Base-by-base conservation (phyloP, 306 rosid genomes). In the Echinosophora koreensis region DNA sequence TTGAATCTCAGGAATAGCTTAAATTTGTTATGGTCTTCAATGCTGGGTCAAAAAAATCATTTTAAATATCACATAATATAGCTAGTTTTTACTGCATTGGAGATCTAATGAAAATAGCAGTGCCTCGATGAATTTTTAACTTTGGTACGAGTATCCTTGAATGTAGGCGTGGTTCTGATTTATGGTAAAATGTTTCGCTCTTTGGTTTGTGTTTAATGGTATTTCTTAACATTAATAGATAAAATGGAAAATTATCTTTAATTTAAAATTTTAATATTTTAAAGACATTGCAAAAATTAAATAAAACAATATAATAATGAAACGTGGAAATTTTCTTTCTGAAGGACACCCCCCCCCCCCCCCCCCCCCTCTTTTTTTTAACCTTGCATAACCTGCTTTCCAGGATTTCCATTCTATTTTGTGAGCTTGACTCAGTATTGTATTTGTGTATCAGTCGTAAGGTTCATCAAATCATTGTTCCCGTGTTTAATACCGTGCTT, bases 51-150 rank as follows among this genome's bases (percentile, higher is more conserved):
- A 32, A 22, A 22, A 22, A 22, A 22, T 22, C 16, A 56, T 67
- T 69, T 69, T 47, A 32, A 39, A 78, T 47, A 28, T 66, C 49
- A 41, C 14, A 55, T n/a, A 15, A 5, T 60, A 32, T 32, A 4
- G 5, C 8, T 17, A 14, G 3, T 5, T 49, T 15, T 1, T 15
- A n/a, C 47, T 42, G 18, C 41, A 8, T 64, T 51, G 64, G n/a
- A 47, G 70, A 10, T 74, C 27, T 6, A 11, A 37, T 51, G 10
- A 17, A 17, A 64, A 37, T 13, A 18, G 15, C 47, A 13, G 32
- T 32, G 55, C 63, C 28, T 52, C 35, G 9, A 13, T 18, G 52
- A 17, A 12, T 13, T 13, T 14, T 12, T n/a, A 14, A 34, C n/a
- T 18, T 35, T n/a, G 27, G 5, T n/a, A n/a, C 4, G 22, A 35